Evolutionary conservation across 2,329 filamentous ascomycete species (phyloP), one percentile per base, ranked within the genome.

Genomic region (Exophiala sp.): DNA sequence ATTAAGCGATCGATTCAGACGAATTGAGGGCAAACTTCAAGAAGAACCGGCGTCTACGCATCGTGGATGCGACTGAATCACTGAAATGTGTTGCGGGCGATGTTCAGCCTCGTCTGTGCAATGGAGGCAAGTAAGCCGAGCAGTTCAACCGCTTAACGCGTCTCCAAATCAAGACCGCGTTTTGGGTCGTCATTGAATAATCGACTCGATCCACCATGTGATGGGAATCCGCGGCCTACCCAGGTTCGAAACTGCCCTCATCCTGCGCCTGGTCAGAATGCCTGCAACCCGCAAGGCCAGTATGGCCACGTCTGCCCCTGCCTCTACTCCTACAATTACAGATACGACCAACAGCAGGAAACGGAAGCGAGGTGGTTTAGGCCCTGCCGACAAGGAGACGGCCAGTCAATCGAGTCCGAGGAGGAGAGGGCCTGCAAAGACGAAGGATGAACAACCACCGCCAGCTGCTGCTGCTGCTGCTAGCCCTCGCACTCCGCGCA

Each of bases 341-440:
- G 27, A 18, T 11, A 42, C 2, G 2, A 39, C 32, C 3, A 22
- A 19, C 18, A 42, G 21, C 38, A 47, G 24, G 24, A 55, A 55
- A 35, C 52, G 52, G 13, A 55, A 55, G 45, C 44, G 44, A 21
- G 41, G 7, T 2, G 41, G 41, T 23, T 13, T 42, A 39, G 10
- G 5, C 18, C 16, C 16, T 29, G 5, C 27, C 6, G 18, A 48
- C 22, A 24, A 8, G n/a, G 23, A 39, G 18, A 21, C 29, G 19
- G 21, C 14, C 2, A 23, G n/a, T 37, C 32, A 19, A 29, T 8
- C 11, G 9, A 53, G 22, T 35, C 42, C 50, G 5, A 42, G 43
- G 29, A 27, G 29, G n/a, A 27, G 43, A 21, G 43, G 46, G 16
- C 38, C 37, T 32, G 29, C 44, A 21, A 52, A 46, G 23, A 16